These are phyloP conservation scores for Pyrenophora tritici-repentis DNA, from an alignment of 2,329 filamentous ascomycete genomes.

Conservation along the genomic window DNA sequence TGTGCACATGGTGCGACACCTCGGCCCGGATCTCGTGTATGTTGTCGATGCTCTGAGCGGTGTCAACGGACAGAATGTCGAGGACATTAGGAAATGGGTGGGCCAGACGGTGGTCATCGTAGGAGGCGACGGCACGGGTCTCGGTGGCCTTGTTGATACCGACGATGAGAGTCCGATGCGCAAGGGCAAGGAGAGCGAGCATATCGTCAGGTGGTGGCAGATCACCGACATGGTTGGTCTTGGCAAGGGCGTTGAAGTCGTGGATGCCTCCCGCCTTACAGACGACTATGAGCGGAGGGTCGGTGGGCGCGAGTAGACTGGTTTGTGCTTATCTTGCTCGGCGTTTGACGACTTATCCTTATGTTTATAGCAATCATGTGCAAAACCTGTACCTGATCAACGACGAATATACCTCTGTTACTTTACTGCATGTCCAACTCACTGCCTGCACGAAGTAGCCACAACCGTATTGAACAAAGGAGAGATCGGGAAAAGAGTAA, in stretches of 20 bases:
- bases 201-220: slow-evolving; percentile 70
- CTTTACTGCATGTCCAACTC: neutral
- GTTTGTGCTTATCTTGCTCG: neutral
- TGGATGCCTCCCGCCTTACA: slow-evolving; percentile 78
- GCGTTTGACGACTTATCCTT: slow-evolving; percentile 4
- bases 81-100: slow-evolving; percentile 66
- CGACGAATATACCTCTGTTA: slow-evolving; percentile 9
- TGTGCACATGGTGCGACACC: slow-evolving; percentile 82
- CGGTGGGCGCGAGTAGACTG: slow-evolving; percentile 58
- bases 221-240: slow-evolving; percentile 79
- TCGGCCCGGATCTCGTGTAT: slow-evolving; percentile 85
- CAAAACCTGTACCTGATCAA: slow-evolving; percentile 9
- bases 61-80: slow-evolving; percentile 72
- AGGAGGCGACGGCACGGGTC: slow-evolving; percentile 51
- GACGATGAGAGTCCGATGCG: slow-evolving; percentile 60
- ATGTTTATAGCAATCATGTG: slow-evolving; percentile 6
- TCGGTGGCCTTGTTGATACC: slow-evolving; percentile 59
- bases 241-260: slow-evolving; percentile 84
- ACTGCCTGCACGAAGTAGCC: neutral
- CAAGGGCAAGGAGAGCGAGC: slow-evolving; percentile 37
- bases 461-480: no score
- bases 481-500: no score
- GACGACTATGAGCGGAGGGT: slow-evolving; percentile 88
- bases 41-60: slow-evolving; percentile 84
- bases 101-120: slow-evolving; percentile 66